Evolutionary conservation across 768 basidiomycete genomes (phyloP), one percentile per base, ranked within the genome.

Genomic region (Roridomyces roridus): DNA sequence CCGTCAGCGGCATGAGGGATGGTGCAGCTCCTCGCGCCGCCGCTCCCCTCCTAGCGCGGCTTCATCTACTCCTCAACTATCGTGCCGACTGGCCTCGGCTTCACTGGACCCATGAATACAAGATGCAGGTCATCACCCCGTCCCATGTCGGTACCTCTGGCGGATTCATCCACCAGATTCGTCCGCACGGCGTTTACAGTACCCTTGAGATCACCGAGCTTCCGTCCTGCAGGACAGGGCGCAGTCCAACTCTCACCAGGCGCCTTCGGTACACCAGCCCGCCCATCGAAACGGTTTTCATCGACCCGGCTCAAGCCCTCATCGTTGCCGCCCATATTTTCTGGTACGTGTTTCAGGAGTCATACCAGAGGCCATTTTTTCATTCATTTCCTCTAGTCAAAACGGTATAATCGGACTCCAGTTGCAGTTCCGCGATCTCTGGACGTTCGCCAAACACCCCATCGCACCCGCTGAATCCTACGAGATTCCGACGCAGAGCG

Each of bases 401-500:
- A 74, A 72, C 57, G 79, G 78, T 24, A 71, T 75, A 25, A 69
- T 78, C 44, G 72, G 72, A 21, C 65, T 83, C 11, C 76, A 78
- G 40, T 65, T 87, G 60, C 82, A 83, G 59, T 76, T 87, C 54
- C 80, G 83, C 55, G 75, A 85, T 65, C 68, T 86, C 46, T 81
- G 80, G 74, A 74, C 74, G n/a, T 84, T 83, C 55, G 80, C 76
- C 51, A 82, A 83, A 63, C 85, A 87, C 63, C 73, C 79, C 26
- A 72, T 69, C 46, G 79, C 83, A 25, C 67, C 66, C 35, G 68
- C 71, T 11, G 66, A 75, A 29, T 71, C 70, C 31, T 81, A 78
- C 56, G 79, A 81, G 40, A 77, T 79, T 56, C 69, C 66, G 24
- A 75, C 74, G 17, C 78, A 75, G 49, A 59, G 71, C 18, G 41